Base-by-base conservation (phyloP, 108 stramenopile genomes). In the Nitzschia sp. region DNA sequence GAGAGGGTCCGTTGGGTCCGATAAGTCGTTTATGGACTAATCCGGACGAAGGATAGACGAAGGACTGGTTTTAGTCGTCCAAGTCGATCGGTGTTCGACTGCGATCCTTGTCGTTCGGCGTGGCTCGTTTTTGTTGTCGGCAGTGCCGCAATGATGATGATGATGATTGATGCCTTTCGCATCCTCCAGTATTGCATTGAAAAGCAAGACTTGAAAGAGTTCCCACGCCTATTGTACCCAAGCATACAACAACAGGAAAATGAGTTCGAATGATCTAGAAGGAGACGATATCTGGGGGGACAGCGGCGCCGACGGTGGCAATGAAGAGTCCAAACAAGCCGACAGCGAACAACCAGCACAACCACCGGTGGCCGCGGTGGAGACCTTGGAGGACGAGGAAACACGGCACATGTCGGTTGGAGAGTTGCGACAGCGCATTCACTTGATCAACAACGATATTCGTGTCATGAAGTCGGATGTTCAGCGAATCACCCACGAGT, bases 391-490 rank as follows among this genome's bases (percentile, higher is more conserved):
- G 38, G 93, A 95, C 55, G 85, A 82, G 21, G 95, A 95, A 54
- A 92, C 94, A 64, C 71, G 83, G 32, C 53, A 87, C 76, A 96
- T 98, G 96, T 78, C 88, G 23, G 81, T 83, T 30, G 86, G 88
- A 29, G 98, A 99, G 67, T 71, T 99, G 69, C 90, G 97, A 45
- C 96, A 97, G 62, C 93, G 97, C 58, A 97, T 96, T 71, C 97
- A 97, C 48, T 77, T 96, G 53, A 73, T 99, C 52, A 96, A 98
- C 68, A 98, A 96, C 67, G 97, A 99, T 54, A 96, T 99, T 66
- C 91, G 97, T 36, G 90, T 99, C 54, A 97, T 99, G 96, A 87
- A 91, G 19, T 90, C 89, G 19, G 98, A 99, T 69, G 88, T 97
- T 29, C 92, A 97, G 56, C 86, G 97, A 19, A 96, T 98, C 63